Evolutionary conservation across 352 stramenopile genomes (phyloP), one percentile per base, ranked within the genome.

Genomic region (Globisporangium lucens): DNA sequence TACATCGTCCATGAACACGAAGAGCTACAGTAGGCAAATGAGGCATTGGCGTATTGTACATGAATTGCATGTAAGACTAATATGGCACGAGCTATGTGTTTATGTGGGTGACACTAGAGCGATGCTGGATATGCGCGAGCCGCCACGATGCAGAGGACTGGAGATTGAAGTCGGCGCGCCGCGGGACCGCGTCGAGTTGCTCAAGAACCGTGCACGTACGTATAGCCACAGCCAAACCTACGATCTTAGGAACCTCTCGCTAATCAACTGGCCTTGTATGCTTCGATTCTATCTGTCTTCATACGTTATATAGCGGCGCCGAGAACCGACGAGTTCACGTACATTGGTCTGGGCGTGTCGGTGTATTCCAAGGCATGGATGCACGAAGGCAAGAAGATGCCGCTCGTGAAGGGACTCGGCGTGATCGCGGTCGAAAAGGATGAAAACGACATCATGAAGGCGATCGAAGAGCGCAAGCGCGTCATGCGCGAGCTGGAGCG

Each of bases 401-500:
- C 81, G 3, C 73, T 76, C 20, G 81, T 91, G 20, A 78, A 73
- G 24, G 81, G 83, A 0, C 47, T 91, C 3, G 74, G 79, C 15
- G 66, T 91, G 30, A 81, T 90, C 62, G 78, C 81, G 24, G 53
- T 88, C 33, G 68, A 78, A 38, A 78, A 63, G 9, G 75, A 88
- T 59, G 71, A 76, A 6, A 68, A 78, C 36, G 80, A 90, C 7
- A 56, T 85, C 49, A 87, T 91, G 81, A 78, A 77, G 41, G 72
- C 75, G 49, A 82, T 90, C 10, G 80, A 91, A 63, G 76, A 89
- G 64, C 83, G 71, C 51, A 91, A 91, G 68, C 80, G 83, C 55
- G 77, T 89, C 30, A 80, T 79, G 61, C 81, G 78, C n/a, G 83
- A 91, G 43, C 64, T 76, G 7, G 66, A 69, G 41, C 63, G 58